Conservation (phyloP, 805 yeast genomes). For the Saturnispora zaruensis region DNA sequence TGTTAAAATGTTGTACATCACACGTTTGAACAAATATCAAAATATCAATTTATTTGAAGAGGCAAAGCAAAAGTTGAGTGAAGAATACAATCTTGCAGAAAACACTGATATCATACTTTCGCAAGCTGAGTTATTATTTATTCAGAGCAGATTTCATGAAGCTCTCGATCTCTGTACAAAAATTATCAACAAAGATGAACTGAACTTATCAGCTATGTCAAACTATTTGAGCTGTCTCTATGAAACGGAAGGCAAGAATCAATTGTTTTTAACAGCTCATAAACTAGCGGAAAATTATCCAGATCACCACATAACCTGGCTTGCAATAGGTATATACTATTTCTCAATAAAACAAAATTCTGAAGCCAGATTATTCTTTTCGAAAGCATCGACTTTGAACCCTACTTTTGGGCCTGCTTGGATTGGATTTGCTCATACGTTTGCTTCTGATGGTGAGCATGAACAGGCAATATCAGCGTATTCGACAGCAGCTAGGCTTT, state of each 20-base stretch:
- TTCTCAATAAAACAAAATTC: constrained; percentile 59
- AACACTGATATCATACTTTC: constrained; percentile 64
- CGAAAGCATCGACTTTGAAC: constrained; percentile 79
- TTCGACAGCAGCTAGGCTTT: constrained; percentile 87
- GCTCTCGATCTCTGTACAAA: constrained; percentile 69
- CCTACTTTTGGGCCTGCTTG: constrained; percentile 93
- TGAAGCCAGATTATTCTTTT: constrained; percentile 82
- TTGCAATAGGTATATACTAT: constrained; percentile 87
- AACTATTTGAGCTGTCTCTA: constrained; percentile 74
- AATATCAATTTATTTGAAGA: constrained; percentile 51
- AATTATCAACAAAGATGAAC: constrained; percentile 50
- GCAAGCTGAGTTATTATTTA: constrained; percentile 59
- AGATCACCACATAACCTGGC: constrained; percentile 76
- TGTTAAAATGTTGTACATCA: constrained; percentile 65
- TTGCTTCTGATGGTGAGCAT: constrained; percentile 97
- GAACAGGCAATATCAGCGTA: constrained; percentile 97
- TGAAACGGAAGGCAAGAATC: constrained; percentile 77
- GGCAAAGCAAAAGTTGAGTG: constrained; percentile 55
- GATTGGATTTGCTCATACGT: constrained; percentile 98
- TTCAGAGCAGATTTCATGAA: constrained; percentile 70
- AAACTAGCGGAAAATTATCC: constrained; percentile 81
- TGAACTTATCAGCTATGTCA: constrained; percentile 65
- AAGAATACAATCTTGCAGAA: constrained; percentile 61
- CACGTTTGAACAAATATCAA: constrained; percentile 65
- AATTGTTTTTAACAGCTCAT: constrained; percentile 72